Base-by-base conservation (phyloP, 2,329 filamentous ascomycete species). In the Reticulascus tulasneorum region DNA sequence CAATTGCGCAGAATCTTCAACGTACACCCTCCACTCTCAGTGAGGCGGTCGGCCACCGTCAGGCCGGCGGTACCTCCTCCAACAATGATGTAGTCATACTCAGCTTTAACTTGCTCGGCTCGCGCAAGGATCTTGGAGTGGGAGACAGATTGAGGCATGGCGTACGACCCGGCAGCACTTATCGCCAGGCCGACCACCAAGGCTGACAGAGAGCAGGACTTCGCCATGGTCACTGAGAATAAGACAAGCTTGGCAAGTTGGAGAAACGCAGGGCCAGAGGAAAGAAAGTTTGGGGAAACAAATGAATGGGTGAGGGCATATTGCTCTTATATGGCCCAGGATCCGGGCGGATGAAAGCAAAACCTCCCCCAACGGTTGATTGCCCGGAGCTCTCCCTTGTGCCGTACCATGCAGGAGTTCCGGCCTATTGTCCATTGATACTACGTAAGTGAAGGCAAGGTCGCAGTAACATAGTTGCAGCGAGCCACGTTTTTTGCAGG, bases 61-160 rank as follows among this genome's bases (percentile, higher is more conserved):
- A 49, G 22, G 4, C 45, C 45, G 4, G 43, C 39, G 0, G 41
- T 47, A 8, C 48, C 45, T 17, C 41, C 43, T 6, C 51, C 49
- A 23, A 53, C 37, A 12, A 54, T 40, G 15, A 54, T 35, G 22
- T 54, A 47, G 37, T 47, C 43, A 19, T 46, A 46, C 24, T 47
- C 43, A 9, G 42, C 38, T 7, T 29, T 40, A 4, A 46, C 36
- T 2, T 31, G 34, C 12, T 16, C 20, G 8, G 26, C 38, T 10
- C 10, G 35, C 2, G 29, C n/a, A 1, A 41, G 26, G 2, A 41
- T 23, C 10, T 27, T 38, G 15, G 38, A 22, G 26, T 34, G 38
- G 6, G 37, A 25, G 26, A 28, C 32, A 23, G 37, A 37, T 11
- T 15, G 22, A 13, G 29, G 29, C 18, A 35, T 17, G 3, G 32